Evolutionary conservation across 306 rosid genomes (phyloP).

Genomic region (Casuarina cunninghamiana): DNA sequence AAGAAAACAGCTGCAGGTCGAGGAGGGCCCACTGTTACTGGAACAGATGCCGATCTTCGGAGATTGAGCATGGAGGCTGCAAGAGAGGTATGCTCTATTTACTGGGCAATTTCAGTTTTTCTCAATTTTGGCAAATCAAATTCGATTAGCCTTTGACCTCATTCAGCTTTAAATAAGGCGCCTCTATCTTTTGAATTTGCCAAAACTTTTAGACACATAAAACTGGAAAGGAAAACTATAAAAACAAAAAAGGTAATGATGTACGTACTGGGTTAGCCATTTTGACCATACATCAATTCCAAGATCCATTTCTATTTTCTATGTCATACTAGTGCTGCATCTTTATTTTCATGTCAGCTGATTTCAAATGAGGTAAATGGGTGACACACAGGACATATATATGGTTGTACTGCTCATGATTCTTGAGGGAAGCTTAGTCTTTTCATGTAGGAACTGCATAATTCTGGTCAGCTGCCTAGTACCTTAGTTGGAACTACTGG

Average conservation of each 20-base stretch:
- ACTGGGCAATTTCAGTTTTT: neutral
- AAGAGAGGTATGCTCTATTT: constrained; percentile 65
- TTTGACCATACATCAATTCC: neutral
- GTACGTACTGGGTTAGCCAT: neutral
- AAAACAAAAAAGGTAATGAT: neutral
- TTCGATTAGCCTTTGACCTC: constrained; percentile 1
- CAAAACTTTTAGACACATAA: neutral
- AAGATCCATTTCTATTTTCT: neutral
- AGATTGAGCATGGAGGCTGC: constrained; percentile 99
- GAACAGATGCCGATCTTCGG: constrained; percentile 99
- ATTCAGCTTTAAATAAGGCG: neutral
- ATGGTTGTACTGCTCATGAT: neutral
- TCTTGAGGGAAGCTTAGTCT: neutral
- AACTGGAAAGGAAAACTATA: neutral
- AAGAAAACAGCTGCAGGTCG: constrained; percentile 71
- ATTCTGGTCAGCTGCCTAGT: neutral
- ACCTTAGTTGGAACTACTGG: too few species aligned
- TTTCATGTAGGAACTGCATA: neutral
- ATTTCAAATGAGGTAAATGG: neutral
- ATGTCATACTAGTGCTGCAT: neutral
- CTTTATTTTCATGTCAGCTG: neutral
- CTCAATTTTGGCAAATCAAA: constrained; percentile 17
- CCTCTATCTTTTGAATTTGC: neutral
- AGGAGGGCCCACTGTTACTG: constrained; percentile 91
- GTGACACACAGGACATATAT: neutral